phyloP scores from a whole-genome alignment of 2,329 filamentous ascomycete genomes.

The Daldinia eschscholtzii region DNA sequence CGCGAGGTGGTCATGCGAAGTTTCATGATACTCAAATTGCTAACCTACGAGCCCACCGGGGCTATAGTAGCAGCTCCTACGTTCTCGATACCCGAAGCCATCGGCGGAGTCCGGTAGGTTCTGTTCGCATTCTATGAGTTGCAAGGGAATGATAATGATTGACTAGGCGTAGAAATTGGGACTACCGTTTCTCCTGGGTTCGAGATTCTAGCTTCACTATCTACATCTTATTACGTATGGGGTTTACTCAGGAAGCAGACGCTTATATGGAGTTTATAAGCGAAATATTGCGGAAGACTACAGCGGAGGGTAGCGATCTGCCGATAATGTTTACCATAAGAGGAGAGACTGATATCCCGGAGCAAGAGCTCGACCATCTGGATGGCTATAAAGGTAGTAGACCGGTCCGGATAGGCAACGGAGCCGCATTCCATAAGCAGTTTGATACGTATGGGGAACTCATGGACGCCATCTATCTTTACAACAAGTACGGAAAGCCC shows the following conservation, averaged over 20 bases:
- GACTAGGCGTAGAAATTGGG: constrained; percentile 67
- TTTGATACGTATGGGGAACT: constrained; percentile 85
- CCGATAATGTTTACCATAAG: constrained; percentile 87
- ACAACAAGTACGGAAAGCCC: constrained; percentile 84
- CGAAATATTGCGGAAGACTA: constrained; percentile 73
- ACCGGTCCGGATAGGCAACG: constrained; percentile 82
- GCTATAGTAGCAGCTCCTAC: constrained; percentile 82
- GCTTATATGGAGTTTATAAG: constrained; percentile 84
- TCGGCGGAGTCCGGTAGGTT: constrained; percentile 69
- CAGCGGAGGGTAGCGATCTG: constrained; percentile 70
- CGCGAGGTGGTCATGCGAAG: constrained; percentile 78
- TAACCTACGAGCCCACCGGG: constrained; percentile 83
- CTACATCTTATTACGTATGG: constrained; percentile 81
- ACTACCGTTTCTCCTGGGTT: constrained; percentile 84
- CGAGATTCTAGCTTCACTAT: constrained; percentile 83
- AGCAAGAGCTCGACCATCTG: constrained; percentile 75
- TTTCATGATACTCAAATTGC: constrained; percentile 79
- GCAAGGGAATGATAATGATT: constrained; percentile 17
- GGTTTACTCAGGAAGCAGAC: constrained; percentile 80
- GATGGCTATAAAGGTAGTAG: constrained; percentile 78
- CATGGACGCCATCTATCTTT: constrained; percentile 82
- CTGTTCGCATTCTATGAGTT: background rate
- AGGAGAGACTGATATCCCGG: constrained; percentile 80
- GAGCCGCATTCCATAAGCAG: constrained; percentile 80
- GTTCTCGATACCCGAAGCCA: constrained; percentile 81